A percentile compares a stretch with the other conserved stretches of the same genome.
Evolutionary conservation across 768 basidiomycete genomes (phyloP).

Genomic region (Royoungia palumana): DNA sequence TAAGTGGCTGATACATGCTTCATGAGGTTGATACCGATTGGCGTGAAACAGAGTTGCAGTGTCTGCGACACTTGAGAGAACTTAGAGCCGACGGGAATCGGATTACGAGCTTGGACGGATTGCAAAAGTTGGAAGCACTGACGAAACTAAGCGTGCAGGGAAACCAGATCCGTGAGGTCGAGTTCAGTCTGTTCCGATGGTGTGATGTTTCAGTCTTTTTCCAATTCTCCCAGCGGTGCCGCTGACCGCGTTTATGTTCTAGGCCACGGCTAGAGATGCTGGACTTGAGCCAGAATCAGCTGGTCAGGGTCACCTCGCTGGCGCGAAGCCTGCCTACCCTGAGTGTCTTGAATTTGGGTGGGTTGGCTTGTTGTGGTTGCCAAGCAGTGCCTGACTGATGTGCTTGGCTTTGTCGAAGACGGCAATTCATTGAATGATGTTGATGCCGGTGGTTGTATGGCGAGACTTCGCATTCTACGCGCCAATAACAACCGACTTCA

Average conservation of each 20-base stretch:
- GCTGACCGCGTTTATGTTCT: constrained; percentile 9
- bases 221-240: constrained; percentile 7
- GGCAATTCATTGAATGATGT: constrained; percentile 64
- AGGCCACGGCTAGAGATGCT: constrained; percentile 74
- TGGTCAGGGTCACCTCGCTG: constrained; percentile 58
- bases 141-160: constrained; percentile 79
- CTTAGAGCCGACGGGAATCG: constrained; percentile 87
- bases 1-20: constrained; percentile 41
- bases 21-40: constrained; percentile 4
- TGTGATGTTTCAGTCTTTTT: constrained; percentile 27
- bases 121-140: constrained; percentile 77
- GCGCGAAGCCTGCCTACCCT: constrained; percentile 54
- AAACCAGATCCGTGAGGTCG: constrained; percentile 62
- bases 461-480: constrained; percentile 77
- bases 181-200: constrained; percentile 68
- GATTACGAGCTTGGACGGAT: constrained; percentile 68
- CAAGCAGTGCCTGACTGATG: constrained; percentile 15
- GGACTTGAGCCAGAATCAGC: constrained; percentile 73
- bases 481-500: constrained; percentile 78
- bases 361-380: constrained; percentile 32
- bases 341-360: constrained; percentile 80
- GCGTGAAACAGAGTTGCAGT: constrained; percentile 64
- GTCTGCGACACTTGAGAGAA: constrained; percentile 82
- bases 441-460: constrained; percentile 52
- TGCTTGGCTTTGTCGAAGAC: constrained; percentile 45